phyloP scores from a whole-genome alignment of 495 filamentous ascomycete species.

The Rhizodiscina lignyota region DNA sequence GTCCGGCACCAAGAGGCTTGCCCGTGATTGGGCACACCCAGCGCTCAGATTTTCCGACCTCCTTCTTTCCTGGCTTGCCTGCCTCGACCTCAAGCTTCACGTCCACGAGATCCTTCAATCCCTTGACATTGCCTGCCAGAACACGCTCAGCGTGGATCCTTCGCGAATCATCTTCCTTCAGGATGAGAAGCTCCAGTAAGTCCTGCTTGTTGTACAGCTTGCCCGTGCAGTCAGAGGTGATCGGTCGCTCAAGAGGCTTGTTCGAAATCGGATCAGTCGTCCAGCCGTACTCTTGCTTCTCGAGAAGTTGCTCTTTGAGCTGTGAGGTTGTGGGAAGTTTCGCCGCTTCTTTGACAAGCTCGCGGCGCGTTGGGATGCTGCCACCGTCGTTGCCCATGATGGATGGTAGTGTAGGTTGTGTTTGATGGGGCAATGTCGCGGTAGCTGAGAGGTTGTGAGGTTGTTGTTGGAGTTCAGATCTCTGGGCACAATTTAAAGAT shows the following conservation, averaged over 20 bases:
- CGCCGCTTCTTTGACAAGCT: constrained; percentile 83
- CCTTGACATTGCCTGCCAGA: constrained; percentile 55
- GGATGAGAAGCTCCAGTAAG: constrained; percentile 64
- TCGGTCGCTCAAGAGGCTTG: constrained; percentile 47
- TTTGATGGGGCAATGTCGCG: too few relatives aligned
- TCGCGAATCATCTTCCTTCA: constrained; percentile 29
- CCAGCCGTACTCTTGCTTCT: constrained; percentile 75
- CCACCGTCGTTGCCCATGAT: constrained; percentile 93
- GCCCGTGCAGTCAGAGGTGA: constrained; percentile 74
- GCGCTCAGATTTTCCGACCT: constrained; percentile 20
- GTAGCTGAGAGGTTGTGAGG: too few relatives aligned
- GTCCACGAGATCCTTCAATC: constrained; percentile 75
- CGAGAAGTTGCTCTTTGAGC: constrained; percentile 71
- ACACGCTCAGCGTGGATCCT: constrained; percentile 46
- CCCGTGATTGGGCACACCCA: constrained; percentile 81
- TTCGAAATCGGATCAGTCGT: constrained; percentile 71
- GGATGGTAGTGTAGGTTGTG: constrained; percentile 24
- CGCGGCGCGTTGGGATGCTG: constrained; percentile 83
- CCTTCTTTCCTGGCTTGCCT: constrained; percentile 26
- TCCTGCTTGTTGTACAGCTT: constrained; percentile 93
- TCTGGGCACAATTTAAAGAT: too few relatives aligned
- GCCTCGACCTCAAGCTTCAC: constrained; percentile 55
- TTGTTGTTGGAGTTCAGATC: too few relatives aligned
- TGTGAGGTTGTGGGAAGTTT: constrained; percentile 69
- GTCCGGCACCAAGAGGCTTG: constrained; percentile 65